Evolutionary conservation across 805 yeast genomes (phyloP).

Genomic region (Lipomyces spencermartinsiae): DNA sequence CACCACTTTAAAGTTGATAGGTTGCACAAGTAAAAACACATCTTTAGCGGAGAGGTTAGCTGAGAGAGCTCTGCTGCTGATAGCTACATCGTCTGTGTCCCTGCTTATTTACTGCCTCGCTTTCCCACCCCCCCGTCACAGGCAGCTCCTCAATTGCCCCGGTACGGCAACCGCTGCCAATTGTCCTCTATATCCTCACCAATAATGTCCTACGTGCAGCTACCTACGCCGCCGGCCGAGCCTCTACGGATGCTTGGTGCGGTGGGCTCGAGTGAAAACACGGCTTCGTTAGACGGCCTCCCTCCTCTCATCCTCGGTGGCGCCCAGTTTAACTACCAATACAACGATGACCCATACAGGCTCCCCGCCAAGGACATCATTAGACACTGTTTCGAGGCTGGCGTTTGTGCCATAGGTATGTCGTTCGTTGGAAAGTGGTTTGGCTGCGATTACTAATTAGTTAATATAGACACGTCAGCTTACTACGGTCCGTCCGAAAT

Average conservation of each 20-base stretch:
- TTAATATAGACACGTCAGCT: conserved; percentile 79
- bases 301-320: conserved; percentile 78
- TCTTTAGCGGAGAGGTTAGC: too few relatives aligned
- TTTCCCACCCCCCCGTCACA: neutral
- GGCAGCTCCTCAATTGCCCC: neutral
- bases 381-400: conserved; percentile 64
- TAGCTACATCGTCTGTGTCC: neutral
- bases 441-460: neutral
- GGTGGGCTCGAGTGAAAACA: conserved; percentile 15
- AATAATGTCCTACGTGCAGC: conserved; percentile 9
- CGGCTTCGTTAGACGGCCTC: conserved; percentile 34
- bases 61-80: neutral
- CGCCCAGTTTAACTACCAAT: conserved; percentile 83
- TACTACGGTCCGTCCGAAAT: conserved; percentile 89
- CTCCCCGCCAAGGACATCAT: conserved; percentile 67
- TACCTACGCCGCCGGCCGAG: conserved; percentile 33
- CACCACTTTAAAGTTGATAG: neutral
- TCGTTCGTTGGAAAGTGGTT: neutral
- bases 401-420: conserved; percentile 67
- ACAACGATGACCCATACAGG: conserved; percentile 68
- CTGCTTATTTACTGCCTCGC: neutral
- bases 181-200: neutral
- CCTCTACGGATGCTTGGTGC: conserved; percentile 22
- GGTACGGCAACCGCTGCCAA: neutral
- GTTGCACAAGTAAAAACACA: too few relatives aligned